phyloP scores from a whole-genome alignment of 805 yeast species.

The Ogataea zsoltii region DNA sequence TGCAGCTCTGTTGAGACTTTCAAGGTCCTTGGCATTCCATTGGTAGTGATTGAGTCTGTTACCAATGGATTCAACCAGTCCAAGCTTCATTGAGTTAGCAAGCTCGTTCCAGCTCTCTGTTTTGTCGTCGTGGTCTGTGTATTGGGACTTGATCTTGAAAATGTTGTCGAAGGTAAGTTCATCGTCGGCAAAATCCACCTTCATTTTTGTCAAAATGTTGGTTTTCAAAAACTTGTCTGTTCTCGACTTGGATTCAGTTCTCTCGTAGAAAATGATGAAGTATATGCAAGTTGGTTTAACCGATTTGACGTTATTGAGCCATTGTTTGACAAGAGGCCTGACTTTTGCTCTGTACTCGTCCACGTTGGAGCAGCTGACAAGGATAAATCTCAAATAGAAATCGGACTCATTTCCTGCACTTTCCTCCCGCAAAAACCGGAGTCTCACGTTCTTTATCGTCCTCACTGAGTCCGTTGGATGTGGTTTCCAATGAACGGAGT shows the following conservation, averaged over 20 bases:
- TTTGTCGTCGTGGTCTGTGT: conserved; percentile 38
- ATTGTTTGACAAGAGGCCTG: conserved; percentile 77
- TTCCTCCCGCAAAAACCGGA: conserved; percentile 58
- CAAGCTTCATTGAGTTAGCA: conserved; percentile 45
- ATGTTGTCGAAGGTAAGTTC: conserved; percentile 36
- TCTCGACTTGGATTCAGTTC: conserved; percentile 22
- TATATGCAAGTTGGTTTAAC: conserved; percentile 53
- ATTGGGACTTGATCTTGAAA: conserved; percentile 41
- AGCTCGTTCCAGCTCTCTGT: conserved; percentile 54
- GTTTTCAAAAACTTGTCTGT: conserved; percentile 32
- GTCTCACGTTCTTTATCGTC: conserved; percentile 60
- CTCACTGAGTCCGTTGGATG: conserved; percentile 52
- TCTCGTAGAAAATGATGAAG: conserved; percentile 55
- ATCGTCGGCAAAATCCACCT: conserved; percentile 31
- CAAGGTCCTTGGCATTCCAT: conserved; percentile 15
- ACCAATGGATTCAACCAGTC: conserved; percentile 55
- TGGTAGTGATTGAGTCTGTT: conserved; percentile 44
- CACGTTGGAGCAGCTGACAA: conserved; percentile 62
- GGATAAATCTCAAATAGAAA: conserved; percentile 60
- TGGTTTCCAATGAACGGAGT: conserved; percentile 70
- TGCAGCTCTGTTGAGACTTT: conserved; percentile 33
- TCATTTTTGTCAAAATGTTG: conserved; percentile 33
- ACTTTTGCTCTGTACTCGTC: conserved; percentile 80
- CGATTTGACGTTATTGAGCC: conserved; percentile 56
- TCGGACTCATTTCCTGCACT: conserved; percentile 34